Evolutionary conservation across 1,139 yeast species (phyloP), one percentile per base, ranked within the genome.

Genomic region (Lodderomyces parapsilosis): DNA sequence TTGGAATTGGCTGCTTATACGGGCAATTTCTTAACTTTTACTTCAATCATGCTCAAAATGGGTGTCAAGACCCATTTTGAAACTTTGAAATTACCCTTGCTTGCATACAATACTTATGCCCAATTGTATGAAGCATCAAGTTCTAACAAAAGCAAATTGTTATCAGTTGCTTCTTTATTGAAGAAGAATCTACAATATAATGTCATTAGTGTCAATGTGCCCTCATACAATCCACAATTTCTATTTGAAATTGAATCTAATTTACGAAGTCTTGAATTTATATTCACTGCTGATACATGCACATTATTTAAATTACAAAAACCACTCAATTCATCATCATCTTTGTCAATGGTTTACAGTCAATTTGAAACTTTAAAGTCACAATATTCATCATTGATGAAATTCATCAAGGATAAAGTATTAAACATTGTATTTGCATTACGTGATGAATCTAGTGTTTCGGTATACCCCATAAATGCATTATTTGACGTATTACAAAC

Each of bases 201-300:
- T 39, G 51, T 59, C 18, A 48, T 58, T 33, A 51, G 58, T 25
- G 53, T 63, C 6, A 52, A 56, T 39, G 47, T 63, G 17, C 68
- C 68, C n/a, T 50, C 59, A 2, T 64, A 64, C 44, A 49, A 58
- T 32, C 62, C 66, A 0, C 43, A 50, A 18, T 62, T 58, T 42
- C 37, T 63, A 13, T 43, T 47, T 41, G 68, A 64, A 44, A 45
- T 62, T 14, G 45, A 48, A n/a, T 40, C 49, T 6, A 63, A 59
- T 47, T 44, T 62, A n/a, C 44, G 52, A 31, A 38, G 46, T 18
- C 47, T 63, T 23, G 45, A 44, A 10, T 39, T 40, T 8, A 38
- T 59, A 17, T 62, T 50, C 2, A 42, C 43, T 22, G 37, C 50
- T n/a, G 35, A n/a, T n/a, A n/a, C n/a, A n/a, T n/a, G n/a, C n/a